phyloP scores from a whole-genome alignment of 2,329 filamentous ascomycete species.

The Tetracladium maxilliforme region DNA sequence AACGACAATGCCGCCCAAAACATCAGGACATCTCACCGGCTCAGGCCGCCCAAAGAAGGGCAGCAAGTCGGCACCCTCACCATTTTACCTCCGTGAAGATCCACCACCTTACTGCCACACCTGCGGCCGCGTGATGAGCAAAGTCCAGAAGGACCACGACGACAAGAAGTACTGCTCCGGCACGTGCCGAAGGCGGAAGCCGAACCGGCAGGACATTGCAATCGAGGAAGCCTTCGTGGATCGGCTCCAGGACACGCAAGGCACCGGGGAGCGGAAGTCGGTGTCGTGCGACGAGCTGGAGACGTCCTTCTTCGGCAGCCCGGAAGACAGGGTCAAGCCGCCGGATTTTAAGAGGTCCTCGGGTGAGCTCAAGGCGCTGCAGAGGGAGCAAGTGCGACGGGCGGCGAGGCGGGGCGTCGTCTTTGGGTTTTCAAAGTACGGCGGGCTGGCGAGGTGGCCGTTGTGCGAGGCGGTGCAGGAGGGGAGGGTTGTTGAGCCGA shows the following conservation, averaged over 20 bases:
- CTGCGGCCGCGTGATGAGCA: constrained; percentile 38
- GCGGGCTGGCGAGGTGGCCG: constrained; percentile 13
- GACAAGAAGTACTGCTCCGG: constrained; percentile 40
- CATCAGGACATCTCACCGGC: too few relatives aligned
- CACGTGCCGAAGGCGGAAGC: constrained; percentile 35
- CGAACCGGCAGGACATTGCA: constrained; percentile 28
- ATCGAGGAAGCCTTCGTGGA: constrained; percentile 34
- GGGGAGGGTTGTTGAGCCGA: constrained; percentile 40
- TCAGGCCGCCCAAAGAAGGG: constrained; percentile 2
- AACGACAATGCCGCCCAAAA: constrained; percentile 1
- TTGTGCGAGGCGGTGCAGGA: constrained; percentile 45
- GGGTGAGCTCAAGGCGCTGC: too few relatives aligned
- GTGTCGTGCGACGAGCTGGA: too few relatives aligned
- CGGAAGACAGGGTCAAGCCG: too few relatives aligned
- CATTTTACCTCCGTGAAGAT: constrained; percentile 36
- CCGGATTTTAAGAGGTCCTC: too few relatives aligned
- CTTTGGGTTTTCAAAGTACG: constrained; percentile 28
- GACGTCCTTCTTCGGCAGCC: too few relatives aligned
- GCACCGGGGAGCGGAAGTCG: too few relatives aligned
- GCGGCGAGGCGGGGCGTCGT: constrained; percentile 45
- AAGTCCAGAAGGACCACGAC: constrained; percentile 13
- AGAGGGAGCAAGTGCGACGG: too few relatives aligned
- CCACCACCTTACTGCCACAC: constrained; percentile 37
- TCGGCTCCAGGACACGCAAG: constrained; percentile 32
- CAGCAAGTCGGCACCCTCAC: constrained; percentile 26